Evolutionary conservation across 495 filamentous ascomycete species (phyloP), one percentile per base, ranked within the genome.

Genomic region (Beverwykella pulmonaria): DNA sequence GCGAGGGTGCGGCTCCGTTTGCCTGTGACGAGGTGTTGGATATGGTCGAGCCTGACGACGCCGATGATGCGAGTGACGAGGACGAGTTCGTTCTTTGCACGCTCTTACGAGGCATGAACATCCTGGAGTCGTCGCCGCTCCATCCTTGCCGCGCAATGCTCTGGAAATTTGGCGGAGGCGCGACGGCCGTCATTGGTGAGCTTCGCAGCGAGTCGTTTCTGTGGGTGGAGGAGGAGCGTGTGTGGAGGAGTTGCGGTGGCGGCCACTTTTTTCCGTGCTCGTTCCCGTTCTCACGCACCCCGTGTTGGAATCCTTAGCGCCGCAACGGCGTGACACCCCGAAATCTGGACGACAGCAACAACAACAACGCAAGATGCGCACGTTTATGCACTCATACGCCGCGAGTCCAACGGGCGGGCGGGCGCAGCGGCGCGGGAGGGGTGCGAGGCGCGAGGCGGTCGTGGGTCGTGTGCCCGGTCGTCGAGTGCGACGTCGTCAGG

Each of bases 141-240:
- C 86, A 89, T 87, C 81, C 80, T 77, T 85, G 79, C 63, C 86
- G 82, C 62, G 86, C 82, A 75, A 82, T 83, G 74, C 85, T 83
- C 81, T 92, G 87, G 77, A 97, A 92, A 79, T 88, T 93, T 78
- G 91, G 91, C 67, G 90, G 92, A 80, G 87, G 91, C 74, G 92
- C 94, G 79, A 98, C 93, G 78, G 94, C 94, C 85, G 94, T 98
- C 94, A 98, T 98, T 73, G 74, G 73, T 76, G 75, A 27, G 79
- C 77, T 80, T 46, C 60, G 60, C 58, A 50, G 66, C 65, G 81
- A 71, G 75, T 77, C 75, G 72, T 58, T 69, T 52, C 52, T 49
- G 59, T 62, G 49, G 34, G 50, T 29, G n/a, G 52, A 34, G 34
- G 46, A 22, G 27, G 32, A 34, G 32, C 12, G 32, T 34, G 32